Evolutionary conservation across 148 eudicot species (phyloP), one percentile per base, ranked within the genome.

Genomic region (Polygonum maritimum): DNA sequence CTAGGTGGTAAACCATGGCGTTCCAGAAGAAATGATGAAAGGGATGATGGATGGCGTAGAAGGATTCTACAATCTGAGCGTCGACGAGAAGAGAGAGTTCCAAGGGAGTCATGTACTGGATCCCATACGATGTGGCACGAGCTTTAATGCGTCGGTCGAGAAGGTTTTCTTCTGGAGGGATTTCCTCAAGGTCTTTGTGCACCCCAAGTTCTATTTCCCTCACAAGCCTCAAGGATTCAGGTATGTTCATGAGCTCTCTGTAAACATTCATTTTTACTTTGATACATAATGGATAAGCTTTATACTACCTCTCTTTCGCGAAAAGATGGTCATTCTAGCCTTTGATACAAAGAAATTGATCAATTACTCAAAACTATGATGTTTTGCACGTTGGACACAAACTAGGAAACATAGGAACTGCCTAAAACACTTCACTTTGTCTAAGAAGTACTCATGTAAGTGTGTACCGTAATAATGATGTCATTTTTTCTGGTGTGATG

Each of bases 1-100:
- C 39, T 47, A 90, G 90, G 74, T 91, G 62, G 78, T 91, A 11
- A 91, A 91, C 41, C 96, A 91, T 79, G 91, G 88, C 0, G 82
- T 90, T 31, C 81, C 87, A 9, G 88, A 88, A 78, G 75, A 69
- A 51, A 18, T 85, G 73, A 84, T 81, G 84, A 79, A 76, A 22
- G 79, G 39, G 16, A 60, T 83, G 73, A 71, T 87, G 9, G 86
- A 90, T 14, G 82, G 33, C 8, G 57, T 76, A 14, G 11, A 76
- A 6, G 83, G 78, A 19, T 88, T 90, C 36, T 87, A 87, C 77
- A 55, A 86, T 86, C 70, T 87, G 79, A 60, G 80, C 2, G 85
- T 80, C 48, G 91, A 86, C 74, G 92, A 89, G 44, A 91, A 89
- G 78, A 45, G 36, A 22, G 81, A 82, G 71, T 86, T 49, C 26